Percentiles rank a stretch among this genome's conserved stretches.
Evolutionary conservation across 805 yeast species (phyloP).

Genomic region (Yamadazyma sp.): DNA sequence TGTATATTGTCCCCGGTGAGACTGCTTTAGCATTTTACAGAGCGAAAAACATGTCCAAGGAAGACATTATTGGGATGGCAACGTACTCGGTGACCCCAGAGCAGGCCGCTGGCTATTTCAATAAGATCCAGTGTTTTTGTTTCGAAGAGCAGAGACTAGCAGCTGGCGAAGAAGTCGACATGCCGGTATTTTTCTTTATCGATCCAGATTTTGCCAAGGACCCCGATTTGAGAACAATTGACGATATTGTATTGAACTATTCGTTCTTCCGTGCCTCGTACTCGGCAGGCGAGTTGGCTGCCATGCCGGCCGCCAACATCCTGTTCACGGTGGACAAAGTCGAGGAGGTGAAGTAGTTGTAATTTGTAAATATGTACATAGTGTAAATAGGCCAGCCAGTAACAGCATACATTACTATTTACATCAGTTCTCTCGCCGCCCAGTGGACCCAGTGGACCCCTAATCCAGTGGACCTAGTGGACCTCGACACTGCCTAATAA

Average conservation of each 20-base stretch:
- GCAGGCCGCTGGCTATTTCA: conserved; percentile 93
- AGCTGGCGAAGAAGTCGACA: conserved; percentile 97
- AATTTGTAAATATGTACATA: not conserved
- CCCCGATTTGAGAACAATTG: conserved; percentile 87
- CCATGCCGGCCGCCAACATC: conserved; percentile 21
- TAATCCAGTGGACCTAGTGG: conserved; percentile 20
- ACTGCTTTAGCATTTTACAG: conserved; percentile 95
- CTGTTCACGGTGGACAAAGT: conserved; percentile 1
- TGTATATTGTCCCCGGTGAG: conserved; percentile 91
- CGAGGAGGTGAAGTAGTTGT: not conserved
- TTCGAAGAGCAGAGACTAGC: conserved; percentile 92
- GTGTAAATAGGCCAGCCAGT: not conserved
- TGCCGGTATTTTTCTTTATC: conserved; percentile 80
- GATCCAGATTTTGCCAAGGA: conserved; percentile 39
- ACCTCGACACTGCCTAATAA: conserved; percentile 55
- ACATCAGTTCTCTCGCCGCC: too few species aligned
- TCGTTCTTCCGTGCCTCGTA: conserved; percentile 77
- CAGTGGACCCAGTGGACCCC: too few species aligned
- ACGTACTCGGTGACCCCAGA: conserved; percentile 96
- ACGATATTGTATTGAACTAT: conserved; percentile 87
- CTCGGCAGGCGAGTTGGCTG: conserved; percentile 41
- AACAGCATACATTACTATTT: too few species aligned
- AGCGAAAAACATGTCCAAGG: conserved; percentile 81
- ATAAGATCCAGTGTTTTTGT: conserved; percentile 96
- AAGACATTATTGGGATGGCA: conserved; percentile 97